These are phyloP conservation scores for Prosopis cineraria DNA, from an alignment of 306 rosid species.

Conservation along the genomic window DNA sequence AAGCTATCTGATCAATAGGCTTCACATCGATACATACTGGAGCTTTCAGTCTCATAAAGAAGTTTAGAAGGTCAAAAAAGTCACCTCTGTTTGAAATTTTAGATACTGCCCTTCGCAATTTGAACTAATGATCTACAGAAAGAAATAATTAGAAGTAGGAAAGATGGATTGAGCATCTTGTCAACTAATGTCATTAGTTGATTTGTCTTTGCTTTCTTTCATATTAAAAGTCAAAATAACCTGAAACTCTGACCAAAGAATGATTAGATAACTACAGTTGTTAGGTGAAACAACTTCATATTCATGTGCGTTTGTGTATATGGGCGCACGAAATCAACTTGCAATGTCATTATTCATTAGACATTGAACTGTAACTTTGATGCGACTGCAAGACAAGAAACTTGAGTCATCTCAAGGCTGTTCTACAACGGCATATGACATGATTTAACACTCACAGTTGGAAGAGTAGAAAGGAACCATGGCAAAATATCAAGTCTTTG, in stretches of 20 bases:
- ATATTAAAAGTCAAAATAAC: background rate
- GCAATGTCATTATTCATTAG: conserved; percentile 1
- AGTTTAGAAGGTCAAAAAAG: background rate
- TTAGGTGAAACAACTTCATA: background rate
- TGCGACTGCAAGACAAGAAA: conserved; percentile 17
- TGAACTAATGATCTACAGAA: background rate
- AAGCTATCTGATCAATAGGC: too few species aligned
- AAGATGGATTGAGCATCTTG: background rate
- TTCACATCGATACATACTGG: too few species aligned
- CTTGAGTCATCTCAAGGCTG: background rate
- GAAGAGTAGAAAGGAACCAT: background rate
- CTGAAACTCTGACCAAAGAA: background rate
- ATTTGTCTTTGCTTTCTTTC: background rate
- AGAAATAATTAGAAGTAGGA: background rate
- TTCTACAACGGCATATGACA: background rate
- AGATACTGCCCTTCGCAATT: background rate
- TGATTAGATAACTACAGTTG: background rate
- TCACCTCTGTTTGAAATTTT: background rate
- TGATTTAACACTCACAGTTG: background rate
- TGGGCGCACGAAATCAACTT: conserved; percentile 8
- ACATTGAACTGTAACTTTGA: background rate
- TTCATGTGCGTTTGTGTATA: background rate
- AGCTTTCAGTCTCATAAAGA: too few species aligned
- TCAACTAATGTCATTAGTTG: background rate
- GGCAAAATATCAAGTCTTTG: background rate